Conservation (phyloP, 2,329 filamentous ascomycete species). For the Chrysosporium keratinophilum region DNA sequence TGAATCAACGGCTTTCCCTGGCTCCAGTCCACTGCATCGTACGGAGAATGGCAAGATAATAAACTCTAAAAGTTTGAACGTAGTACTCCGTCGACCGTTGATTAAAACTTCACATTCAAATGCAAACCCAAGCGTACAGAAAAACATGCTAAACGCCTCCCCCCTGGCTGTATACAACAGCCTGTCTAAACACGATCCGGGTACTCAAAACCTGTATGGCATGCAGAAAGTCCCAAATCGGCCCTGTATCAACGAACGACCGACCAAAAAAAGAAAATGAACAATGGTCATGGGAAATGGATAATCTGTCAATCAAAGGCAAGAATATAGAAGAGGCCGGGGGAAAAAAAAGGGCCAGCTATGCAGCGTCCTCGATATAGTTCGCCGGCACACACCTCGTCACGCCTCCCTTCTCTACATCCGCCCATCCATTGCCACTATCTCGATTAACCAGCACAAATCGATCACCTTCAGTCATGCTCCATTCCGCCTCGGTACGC, state of each 20-base stretch:
- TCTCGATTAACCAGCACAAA: slow-evolving; percentile 86
- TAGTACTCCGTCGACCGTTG: too few species aligned
- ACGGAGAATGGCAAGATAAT: too few species aligned
- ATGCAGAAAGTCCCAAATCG: background rate
- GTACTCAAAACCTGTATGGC: slow-evolving; percentile 1
- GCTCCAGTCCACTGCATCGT: too few species aligned
- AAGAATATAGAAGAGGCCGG: background rate
- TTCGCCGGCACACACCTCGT: slow-evolving; percentile 87
- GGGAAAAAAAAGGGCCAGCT: background rate
- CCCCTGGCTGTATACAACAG: background rate
- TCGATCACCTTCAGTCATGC: slow-evolving; percentile 79
- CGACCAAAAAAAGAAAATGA: background rate
- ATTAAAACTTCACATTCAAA: background rate
- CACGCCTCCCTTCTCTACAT: slow-evolving; percentile 82
- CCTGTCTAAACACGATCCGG: slow-evolving; percentile 1
- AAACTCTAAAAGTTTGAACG: too few species aligned
- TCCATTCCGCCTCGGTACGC: slow-evolving; percentile 75
- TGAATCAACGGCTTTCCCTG: too few species aligned
- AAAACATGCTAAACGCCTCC: background rate
- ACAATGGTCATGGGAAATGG: background rate
- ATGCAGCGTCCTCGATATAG: slow-evolving; percentile 59
- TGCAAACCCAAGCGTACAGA: background rate
- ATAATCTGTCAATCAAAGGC: background rate
- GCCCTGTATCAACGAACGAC: background rate
- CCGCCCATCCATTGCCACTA: slow-evolving; percentile 87